Conservation (phyloP, 768 basidiomycete species). For the Leccinum truebloodii region DNA sequence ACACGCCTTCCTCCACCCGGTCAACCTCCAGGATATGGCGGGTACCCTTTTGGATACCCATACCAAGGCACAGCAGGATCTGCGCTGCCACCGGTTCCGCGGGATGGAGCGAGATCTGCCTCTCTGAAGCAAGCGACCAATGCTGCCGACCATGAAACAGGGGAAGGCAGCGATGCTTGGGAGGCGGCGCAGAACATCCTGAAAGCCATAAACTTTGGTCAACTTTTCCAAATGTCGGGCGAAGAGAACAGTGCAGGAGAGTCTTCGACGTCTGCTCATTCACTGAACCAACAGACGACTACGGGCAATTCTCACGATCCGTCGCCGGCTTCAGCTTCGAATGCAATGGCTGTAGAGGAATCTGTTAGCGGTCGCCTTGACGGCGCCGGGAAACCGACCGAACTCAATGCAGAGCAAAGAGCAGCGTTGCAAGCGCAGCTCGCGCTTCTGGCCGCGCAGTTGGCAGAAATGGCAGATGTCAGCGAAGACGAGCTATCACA, state of each 20-base stretch:
- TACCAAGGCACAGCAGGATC: constrained; percentile 26
- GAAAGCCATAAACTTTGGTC: constrained; percentile 73
- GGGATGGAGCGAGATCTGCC: constrained; percentile 4
- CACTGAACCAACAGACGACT: constrained; percentile 3
- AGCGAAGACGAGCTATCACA: constrained; percentile 33
- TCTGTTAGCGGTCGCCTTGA: constrained; percentile 7
- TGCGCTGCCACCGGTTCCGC: not conserved
- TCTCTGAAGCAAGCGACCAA: constrained; percentile 17
- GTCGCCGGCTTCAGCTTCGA: constrained; percentile 3
- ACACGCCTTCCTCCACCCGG: constrained; percentile 34
- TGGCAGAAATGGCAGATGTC: constrained; percentile 63
- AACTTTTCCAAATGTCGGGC: constrained; percentile 43
- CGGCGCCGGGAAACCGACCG: constrained; percentile 16
- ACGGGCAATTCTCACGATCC: constrained; percentile 6
- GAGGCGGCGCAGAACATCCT: constrained; percentile 78
- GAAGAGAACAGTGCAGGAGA: constrained; percentile 25
- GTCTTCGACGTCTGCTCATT: constrained; percentile 4
- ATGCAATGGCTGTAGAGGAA: constrained; percentile 1
- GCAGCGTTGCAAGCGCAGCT: constrained; percentile 75
- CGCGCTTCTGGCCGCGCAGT: constrained; percentile 69
- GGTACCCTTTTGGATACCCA: constrained; percentile 42
- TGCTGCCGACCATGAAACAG: constrained; percentile 33
- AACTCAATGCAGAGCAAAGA: constrained; percentile 46
- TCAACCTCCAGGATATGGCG: constrained; percentile 37
- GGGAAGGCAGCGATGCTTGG: constrained; percentile 62